A percentile compares a stretch with the other conserved stretches of the same genome.
These are phyloP conservation scores for Aureobasidium melanogenum DNA, from an alignment of 2,329 filamentous ascomycete species.

Conservation along the genomic window DNA sequence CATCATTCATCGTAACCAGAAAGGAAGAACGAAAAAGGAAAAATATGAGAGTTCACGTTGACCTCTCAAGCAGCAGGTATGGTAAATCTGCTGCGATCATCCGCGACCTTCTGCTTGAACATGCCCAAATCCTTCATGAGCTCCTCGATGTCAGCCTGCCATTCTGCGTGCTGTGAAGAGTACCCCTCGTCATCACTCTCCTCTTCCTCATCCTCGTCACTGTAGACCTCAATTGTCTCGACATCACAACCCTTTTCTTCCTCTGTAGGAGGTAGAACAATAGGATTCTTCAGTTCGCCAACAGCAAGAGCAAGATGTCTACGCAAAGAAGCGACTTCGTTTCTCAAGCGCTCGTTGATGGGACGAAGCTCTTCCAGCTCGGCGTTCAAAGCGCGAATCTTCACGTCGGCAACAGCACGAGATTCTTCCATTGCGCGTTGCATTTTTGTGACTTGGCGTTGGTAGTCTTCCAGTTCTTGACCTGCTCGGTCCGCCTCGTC, in stretches of 20 bases:
- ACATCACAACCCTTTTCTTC: constrained; percentile 20
- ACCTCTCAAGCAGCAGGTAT: background rate
- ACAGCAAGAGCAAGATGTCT: constrained; percentile 83
- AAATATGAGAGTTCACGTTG: background rate
- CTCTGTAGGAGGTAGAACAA: constrained; percentile 47
- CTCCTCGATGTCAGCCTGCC: constrained; percentile 76
- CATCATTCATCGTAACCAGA: background rate
- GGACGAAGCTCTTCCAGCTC: constrained; percentile 42
- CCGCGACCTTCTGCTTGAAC: constrained; percentile 77
- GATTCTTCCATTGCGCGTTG: constrained; percentile 95
- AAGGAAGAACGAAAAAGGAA: background rate
- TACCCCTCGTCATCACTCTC: constrained; percentile 27
- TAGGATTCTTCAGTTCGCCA: constrained; percentile 81
- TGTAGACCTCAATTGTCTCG: constrained; percentile 18
- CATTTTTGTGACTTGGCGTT: constrained; percentile 80
- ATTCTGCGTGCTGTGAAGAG: constrained; percentile 22
- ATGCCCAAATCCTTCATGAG: constrained; percentile 70
- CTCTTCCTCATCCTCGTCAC: constrained; percentile 40
- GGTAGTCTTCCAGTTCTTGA: constrained; percentile 87
- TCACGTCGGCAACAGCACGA: constrained; percentile 80
- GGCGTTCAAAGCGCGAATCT: constrained; percentile 69
- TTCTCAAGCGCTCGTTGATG: constrained; percentile 48
- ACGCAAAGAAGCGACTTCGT: constrained; percentile 76
- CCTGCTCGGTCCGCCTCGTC: constrained; percentile 64
- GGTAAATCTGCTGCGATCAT: constrained; percentile 62